Conservation (phyloP, 306 rosid genomes). For the Acacia melanoxylon region DNA sequence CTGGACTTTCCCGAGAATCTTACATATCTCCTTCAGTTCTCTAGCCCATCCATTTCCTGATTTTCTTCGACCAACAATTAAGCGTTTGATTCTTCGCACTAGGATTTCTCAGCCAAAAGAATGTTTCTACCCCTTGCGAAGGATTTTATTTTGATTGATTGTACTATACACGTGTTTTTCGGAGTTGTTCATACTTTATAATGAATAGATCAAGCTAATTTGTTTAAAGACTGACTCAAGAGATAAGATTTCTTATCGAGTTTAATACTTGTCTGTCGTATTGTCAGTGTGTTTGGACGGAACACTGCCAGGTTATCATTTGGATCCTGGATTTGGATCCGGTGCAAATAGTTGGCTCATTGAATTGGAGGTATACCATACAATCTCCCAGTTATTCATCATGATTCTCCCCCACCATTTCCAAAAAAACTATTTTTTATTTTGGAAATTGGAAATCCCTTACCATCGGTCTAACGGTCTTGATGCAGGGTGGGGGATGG, state of each 20-base stretch:
- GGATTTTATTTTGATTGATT: background rate
- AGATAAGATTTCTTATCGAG: background rate
- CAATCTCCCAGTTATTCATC: constrained; percentile 20
- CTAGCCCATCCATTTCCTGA: constrained; percentile 10
- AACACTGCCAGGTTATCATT: constrained; percentile 85
- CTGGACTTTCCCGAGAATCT: background rate
- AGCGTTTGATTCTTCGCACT: background rate
- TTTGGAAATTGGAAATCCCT: background rate
- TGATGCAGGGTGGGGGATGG: constrained; percentile 89
- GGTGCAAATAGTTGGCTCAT: constrained; percentile 86
- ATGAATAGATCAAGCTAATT: background rate
- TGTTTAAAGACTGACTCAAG: constrained; percentile 10
- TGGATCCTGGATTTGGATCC: constrained; percentile 66
- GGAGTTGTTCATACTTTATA: background rate
- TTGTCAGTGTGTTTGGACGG: constrained; percentile 85
- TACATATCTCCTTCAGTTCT: constrained; percentile 18
- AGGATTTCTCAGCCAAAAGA: background rate
- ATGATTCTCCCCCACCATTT: background rate
- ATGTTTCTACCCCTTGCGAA: background rate
- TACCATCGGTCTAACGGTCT: background rate
- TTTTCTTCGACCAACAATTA: constrained; percentile 9
- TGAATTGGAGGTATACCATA: constrained; percentile 68
- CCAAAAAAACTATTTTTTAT: background rate
- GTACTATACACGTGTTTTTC: background rate
- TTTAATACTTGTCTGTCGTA: constrained; percentile 13